Base-by-base conservation (phyloP, 2,329 filamentous ascomycete genomes). In the Nannizzia gypsea region DNA sequence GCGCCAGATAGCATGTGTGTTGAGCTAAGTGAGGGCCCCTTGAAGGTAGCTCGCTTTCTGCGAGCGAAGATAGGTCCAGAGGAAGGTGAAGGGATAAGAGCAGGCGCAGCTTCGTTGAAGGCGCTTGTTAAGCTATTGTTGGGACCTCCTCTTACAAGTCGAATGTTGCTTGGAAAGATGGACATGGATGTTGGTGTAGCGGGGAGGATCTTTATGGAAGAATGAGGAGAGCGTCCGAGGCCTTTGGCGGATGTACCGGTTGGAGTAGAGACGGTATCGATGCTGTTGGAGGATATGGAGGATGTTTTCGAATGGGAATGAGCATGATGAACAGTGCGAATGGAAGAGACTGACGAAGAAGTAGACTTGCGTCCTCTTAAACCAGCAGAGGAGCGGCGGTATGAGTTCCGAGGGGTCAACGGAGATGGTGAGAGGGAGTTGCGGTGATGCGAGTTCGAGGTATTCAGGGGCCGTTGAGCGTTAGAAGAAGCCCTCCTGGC, bases 291-390 rank as follows among this genome's bases (percentile, higher is more conserved):
- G 48, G 90, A 96, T 0, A 90, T 93, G 0, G 90, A 96, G 0
- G 89, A 95, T 0, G 93, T 90, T 73, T 97, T 97, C 22, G 90
- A 96, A 71, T 96, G 92, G 1, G 87, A 86, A 70, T 93, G 88
- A 58, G 90, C 87, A 65, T 91, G 89, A 67, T 92, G 90, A 69
- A 97, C 90, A 50, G 88, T 95, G 61, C 93, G 86, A 60, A 99
- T 86, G 0, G 90, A 96, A 0, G 90, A 96, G 15, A 99, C 85
- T 0, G 91, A 97, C 0, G 90, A 96, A 0, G 90, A 96, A 0
- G 93, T 99, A 0, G 92, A 97, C 72, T 97, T 97, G 62, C 93
- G 84, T 40, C 93, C 92, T 28, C 91, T 84, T 50, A 97, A 81
- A 31, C 92, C 91, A 48, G 81, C 83, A 3, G 90, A 95, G 1